Evolutionary conservation across 495 filamentous ascomycete species (phyloP).

Genomic region (Penicillium steckii): DNA sequence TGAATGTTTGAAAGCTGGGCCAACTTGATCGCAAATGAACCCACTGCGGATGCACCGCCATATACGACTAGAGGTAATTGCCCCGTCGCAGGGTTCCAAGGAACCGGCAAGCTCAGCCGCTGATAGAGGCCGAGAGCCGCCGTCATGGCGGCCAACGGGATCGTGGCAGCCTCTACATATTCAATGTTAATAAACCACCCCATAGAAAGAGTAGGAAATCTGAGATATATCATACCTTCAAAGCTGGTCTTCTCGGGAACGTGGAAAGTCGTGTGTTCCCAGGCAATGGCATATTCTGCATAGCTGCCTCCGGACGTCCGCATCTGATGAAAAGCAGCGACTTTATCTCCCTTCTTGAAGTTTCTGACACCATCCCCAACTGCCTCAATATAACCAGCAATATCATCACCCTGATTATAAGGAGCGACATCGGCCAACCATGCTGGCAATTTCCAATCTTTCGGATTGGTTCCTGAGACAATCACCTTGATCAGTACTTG

Average conservation of each 20-base stretch:
- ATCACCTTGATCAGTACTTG: slow-evolving; percentile 72
- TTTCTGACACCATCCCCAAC: slow-evolving; percentile 61
- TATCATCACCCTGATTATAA: slow-evolving; percentile 67
- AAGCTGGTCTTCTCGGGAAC: slow-evolving; percentile 62
- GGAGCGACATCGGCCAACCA: slow-evolving; percentile 11
- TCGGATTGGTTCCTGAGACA: slow-evolving; percentile 71
- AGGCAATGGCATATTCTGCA: slow-evolving; percentile 70
- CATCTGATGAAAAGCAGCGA: slow-evolving; percentile 69
- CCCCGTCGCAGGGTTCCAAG: slow-evolving; percentile 52
- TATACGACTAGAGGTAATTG: slow-evolving; percentile 62
- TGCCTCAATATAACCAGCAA: slow-evolving; percentile 62
- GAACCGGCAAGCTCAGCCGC: slow-evolving; percentile 59
- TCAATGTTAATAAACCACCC: neutral
- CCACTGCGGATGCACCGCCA: slow-evolving; percentile 66
- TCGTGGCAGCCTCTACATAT: slow-evolving; percentile 64
- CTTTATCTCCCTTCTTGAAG: slow-evolving; percentile 66
- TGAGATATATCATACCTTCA: slow-evolving; percentile 53
- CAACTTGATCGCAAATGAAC: slow-evolving; percentile 66
- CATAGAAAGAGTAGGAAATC: no score
- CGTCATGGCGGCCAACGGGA: slow-evolving; percentile 76
- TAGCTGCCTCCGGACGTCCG: slow-evolving; percentile 54
- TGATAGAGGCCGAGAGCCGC: slow-evolving; percentile 63
- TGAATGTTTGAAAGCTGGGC: slow-evolving; percentile 68
- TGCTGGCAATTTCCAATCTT: slow-evolving; percentile 67
- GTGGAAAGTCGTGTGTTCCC: slow-evolving; percentile 66